These are phyloP conservation scores for Symbiodinium natans DNA, from an alignment of 73 alveolate genomes.

Conservation along the genomic window DNA sequence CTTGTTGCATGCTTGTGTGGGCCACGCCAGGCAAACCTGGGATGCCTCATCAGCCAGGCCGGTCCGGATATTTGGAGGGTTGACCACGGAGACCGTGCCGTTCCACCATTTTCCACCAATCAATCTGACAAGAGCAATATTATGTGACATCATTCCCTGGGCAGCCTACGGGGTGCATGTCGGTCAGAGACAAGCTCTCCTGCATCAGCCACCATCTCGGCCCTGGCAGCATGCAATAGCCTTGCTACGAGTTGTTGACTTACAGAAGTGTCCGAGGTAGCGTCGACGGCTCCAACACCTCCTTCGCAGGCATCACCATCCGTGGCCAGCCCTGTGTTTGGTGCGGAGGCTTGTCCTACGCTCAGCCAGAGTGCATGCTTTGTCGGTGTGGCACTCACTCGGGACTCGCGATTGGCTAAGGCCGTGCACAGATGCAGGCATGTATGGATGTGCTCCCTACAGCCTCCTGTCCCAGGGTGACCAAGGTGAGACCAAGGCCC, in stretches of 20 bases:
- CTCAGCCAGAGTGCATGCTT: background rate
- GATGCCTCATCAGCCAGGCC: background rate
- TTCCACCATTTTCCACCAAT: too few relatives aligned
- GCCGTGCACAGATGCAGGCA: background rate
- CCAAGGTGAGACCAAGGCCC: background rate
- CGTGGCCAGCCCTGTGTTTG: constrained; percentile 85
- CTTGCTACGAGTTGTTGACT: background rate
- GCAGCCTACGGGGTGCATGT: constrained; percentile 63
- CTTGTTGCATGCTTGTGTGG: too few relatives aligned
- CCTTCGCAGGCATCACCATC: constrained; percentile 13
- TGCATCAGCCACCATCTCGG: constrained; percentile 12
- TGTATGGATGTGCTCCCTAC: background rate
- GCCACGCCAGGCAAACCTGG: background rate
- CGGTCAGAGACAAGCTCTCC: constrained; percentile 39
- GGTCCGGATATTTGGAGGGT: background rate
- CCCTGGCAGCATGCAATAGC: background rate
- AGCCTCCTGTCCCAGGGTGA: background rate
- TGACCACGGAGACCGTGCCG: too few relatives aligned
- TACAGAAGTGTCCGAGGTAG: constrained; percentile 1
- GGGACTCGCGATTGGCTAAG: background rate
- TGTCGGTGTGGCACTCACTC: background rate
- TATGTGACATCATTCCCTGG: background rate
- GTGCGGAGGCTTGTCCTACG: constrained; percentile 49
- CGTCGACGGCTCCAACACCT: constrained; percentile 43
- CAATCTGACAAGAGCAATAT: too few relatives aligned